A percentile compares a stretch with the other conserved stretches of the same genome.
Conservation (phyloP, 169 alveolate genomes). For the Sarcocystis neurona region DNA sequence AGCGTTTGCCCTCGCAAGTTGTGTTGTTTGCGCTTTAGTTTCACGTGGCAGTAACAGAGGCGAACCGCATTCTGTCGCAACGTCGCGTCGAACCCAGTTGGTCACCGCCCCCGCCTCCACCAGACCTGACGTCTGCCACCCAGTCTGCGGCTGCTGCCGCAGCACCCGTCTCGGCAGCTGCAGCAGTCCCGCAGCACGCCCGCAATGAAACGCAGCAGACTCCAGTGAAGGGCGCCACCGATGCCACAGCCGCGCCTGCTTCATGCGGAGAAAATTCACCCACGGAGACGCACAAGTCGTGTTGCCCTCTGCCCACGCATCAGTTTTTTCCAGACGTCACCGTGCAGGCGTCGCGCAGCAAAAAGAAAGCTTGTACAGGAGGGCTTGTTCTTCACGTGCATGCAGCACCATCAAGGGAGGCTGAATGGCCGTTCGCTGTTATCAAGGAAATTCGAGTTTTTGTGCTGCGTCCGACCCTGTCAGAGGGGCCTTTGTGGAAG, state of each 20-base stretch:
- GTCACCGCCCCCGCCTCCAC: slow-evolving; percentile 60
- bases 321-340: slow-evolving; percentile 33
- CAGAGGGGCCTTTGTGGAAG: slow-evolving; percentile 51
- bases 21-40: slow-evolving; percentile 23
- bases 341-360: slow-evolving; percentile 25
- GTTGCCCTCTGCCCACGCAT: slow-evolving; percentile 28
- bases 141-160: slow-evolving; percentile 40
- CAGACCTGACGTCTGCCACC: slow-evolving; percentile 26
- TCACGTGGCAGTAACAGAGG: slow-evolving; percentile 44
- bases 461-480: slow-evolving; percentile 52
- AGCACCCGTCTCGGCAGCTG: slow-evolving; percentile 1
- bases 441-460: slow-evolving; percentile 52
- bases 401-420: slow-evolving; percentile 34
- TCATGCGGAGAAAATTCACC: neutral
- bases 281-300: slow-evolving; percentile 15
- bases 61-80: slow-evolving; percentile 30
- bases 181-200: too few species aligned
- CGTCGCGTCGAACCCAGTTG: slow-evolving; percentile 41
- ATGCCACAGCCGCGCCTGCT: neutral
- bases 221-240: neutral
- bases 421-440: slow-evolving; percentile 33
- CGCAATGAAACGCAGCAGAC: neutral
- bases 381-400: slow-evolving; percentile 38
- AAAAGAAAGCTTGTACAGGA: slow-evolving; percentile 29
- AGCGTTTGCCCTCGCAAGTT: too few species aligned